These are phyloP conservation scores for Moringa oleifera DNA, from an alignment of 345 rosid species.

Conservation along the genomic window DNA sequence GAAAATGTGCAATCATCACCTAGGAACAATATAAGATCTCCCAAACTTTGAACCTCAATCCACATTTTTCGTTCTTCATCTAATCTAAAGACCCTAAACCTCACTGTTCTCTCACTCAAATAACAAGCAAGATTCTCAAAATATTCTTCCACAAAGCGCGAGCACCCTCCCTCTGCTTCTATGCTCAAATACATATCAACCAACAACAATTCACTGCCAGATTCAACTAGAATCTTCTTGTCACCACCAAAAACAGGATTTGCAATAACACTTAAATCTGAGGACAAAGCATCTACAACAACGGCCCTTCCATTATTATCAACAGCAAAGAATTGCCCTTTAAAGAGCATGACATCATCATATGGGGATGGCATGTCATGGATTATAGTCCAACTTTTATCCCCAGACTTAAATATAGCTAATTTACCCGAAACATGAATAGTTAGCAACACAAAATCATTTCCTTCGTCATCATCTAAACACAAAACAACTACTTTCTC, in stretches of 20 bases:
- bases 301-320: constrained; percentile 71
- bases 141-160: constrained; percentile 22
- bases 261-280: constrained; percentile 29
- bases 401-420: constrained; percentile 60
- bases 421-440: constrained; percentile 87
- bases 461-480: constrained; percentile 19
- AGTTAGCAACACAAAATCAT: constrained; percentile 63
- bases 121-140: constrained; percentile 30
- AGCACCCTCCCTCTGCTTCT: constrained; percentile 40
- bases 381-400: constrained; percentile 61
- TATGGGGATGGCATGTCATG: constrained; percentile 75
- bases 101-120: constrained; percentile 70
- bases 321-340: constrained; percentile 64
- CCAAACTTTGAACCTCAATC: constrained; percentile 47
- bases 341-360: constrained; percentile 67
- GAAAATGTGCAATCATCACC: constrained; percentile 85
- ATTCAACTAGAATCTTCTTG: constrained; percentile 83
- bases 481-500: constrained; percentile 66
- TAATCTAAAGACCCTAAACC: constrained; percentile 62
- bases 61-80: constrained; percentile 39
- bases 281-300: constrained; percentile 36
- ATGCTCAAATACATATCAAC: constrained; percentile 77
- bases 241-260: constrained; percentile 73
- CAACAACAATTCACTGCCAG: constrained; percentile 60
- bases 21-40: constrained; percentile 61